Evolutionary conservation across 805 yeast species (phyloP), one percentile per base, ranked within the genome.

Genomic region (Brettanomyces nanus): DNA sequence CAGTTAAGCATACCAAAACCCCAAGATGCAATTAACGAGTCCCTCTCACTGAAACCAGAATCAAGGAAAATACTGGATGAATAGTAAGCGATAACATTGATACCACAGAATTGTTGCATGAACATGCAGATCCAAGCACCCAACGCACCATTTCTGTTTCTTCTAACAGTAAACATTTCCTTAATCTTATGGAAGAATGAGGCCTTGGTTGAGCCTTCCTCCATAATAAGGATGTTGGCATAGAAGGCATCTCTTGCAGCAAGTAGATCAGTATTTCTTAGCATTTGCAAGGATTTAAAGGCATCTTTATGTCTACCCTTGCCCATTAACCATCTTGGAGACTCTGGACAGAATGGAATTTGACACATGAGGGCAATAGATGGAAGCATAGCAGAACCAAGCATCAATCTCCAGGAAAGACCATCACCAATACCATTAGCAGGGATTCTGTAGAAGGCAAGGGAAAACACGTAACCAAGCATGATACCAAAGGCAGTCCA

Each of bases 41-140:
- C 67, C 44, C 72, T 66, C 43, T 71, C 75, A 29, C 72, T 59
- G 59, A 80, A 78, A 31, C 81, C 82, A 18, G 87, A 75, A 40
- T 77, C 70, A 18, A 69, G 58, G 61, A 85, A 85, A 41, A 85
- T 85, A 7, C 82, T 68, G 0, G 92, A 79, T 1, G 90, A 81
- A 59, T 83, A 85, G 61, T 84, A 82, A 15, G 94, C 90, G 60
- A 85, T 84, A 37, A 85, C 90, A 53, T 85, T 85, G 57, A 85
- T 75, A 49, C 95, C 95, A 62, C 95, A 85, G 63, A 85, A 82
- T 58, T 85, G 95, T 64, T 85, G 95, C 85, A 81, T 80, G 54
- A 85, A 82, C 77, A 86, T 85, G 42, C 79, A 85, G 45, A 85
- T 70, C 73, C 81, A 80, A 3, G 94, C 76, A 39, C 85, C 95